phyloP scores from a whole-genome alignment of 176 grass and related monocot genomes.

The Avena eriantha region DNA sequence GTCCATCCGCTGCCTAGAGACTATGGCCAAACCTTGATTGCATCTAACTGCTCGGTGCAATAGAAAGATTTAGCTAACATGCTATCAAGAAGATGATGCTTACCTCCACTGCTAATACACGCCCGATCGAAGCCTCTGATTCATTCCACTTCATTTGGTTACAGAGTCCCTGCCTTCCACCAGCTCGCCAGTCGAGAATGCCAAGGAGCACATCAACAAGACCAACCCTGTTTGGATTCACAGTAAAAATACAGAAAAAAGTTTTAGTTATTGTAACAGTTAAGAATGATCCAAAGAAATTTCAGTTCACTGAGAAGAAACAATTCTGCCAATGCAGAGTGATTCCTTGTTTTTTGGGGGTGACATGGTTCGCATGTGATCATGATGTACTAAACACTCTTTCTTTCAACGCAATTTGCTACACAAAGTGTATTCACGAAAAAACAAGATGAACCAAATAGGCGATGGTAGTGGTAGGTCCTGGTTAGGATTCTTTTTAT shows the following conservation, averaged over 20 bases:
- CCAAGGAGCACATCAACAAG: constrained; percentile 95
- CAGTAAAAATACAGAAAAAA: constrained; percentile 38
- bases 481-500: background rate
- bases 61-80: constrained; percentile 31
- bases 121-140: constrained; percentile 95
- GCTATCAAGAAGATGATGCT: background rate
- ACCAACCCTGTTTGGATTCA: constrained; percentile 71
- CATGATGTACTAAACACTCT: background rate
- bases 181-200: constrained; percentile 97
- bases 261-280: background rate
- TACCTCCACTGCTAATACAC: constrained; percentile 98
- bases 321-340: background rate
- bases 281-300: constrained; percentile 28
- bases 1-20: constrained; percentile 12
- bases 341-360: background rate
- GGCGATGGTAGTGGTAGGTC: background rate
- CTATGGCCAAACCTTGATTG: constrained; percentile 29
- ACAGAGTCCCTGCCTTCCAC: constrained; percentile 87
- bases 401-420: background rate
- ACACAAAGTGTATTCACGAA: background rate
- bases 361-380: background rate
- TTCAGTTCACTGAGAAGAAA: background rate
- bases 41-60: constrained; percentile 28
- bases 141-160: constrained; percentile 99
- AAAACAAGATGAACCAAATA: constrained; percentile 32